These are phyloP conservation scores for Trichoderma hamatum DNA, from an alignment of 2,329 filamentous ascomycete species.

Conservation along the genomic window DNA sequence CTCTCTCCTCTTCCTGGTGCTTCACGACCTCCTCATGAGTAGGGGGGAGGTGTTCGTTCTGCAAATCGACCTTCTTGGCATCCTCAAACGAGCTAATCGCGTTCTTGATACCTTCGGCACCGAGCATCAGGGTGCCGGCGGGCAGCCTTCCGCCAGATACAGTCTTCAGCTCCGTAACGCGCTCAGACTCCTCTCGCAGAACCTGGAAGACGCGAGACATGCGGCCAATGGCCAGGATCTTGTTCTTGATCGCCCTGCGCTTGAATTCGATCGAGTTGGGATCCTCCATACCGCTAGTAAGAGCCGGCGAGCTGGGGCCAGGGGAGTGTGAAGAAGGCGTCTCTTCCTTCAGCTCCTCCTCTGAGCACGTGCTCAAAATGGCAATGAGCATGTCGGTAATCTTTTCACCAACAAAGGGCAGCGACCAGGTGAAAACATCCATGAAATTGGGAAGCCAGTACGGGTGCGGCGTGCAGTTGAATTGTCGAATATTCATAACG, in stretches of 20 bases:
- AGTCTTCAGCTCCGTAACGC: slow-evolving; percentile 96
- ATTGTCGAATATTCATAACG: slow-evolving; percentile 99
- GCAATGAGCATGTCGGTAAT: slow-evolving; percentile 99
- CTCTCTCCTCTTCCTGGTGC: slow-evolving; percentile 78
- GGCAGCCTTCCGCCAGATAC: slow-evolving; percentile 90
- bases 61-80: slow-evolving; percentile 91
- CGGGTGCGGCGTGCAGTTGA: slow-evolving; percentile 98
- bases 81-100: slow-evolving; percentile 97
- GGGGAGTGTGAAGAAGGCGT: slow-evolving; percentile 70
- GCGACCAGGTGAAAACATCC: slow-evolving; percentile 99
- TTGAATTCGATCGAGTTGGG: slow-evolving; percentile 91
- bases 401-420: slow-evolving; percentile 98
- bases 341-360: slow-evolving; percentile 92
- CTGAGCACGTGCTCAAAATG: slow-evolving; percentile 97
- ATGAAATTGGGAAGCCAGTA: slow-evolving; percentile 99
- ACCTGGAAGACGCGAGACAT: slow-evolving; percentile 98
- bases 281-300: slow-evolving; percentile 57
- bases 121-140: slow-evolving; percentile 95
- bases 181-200: slow-evolving; percentile 93
- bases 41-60: slow-evolving; percentile 93
- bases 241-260: slow-evolving; percentile 98
- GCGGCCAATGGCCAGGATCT: slow-evolving; percentile 95
- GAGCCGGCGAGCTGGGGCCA: slow-evolving; percentile 74
- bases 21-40: slow-evolving; percentile 88
- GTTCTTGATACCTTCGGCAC: slow-evolving; percentile 97